Percentiles rank a stretch among this genome's conserved stretches.
phyloP scores from a whole-genome alignment of 768 basidiomycete genomes.

The Sarcodon aspratus region DNA sequence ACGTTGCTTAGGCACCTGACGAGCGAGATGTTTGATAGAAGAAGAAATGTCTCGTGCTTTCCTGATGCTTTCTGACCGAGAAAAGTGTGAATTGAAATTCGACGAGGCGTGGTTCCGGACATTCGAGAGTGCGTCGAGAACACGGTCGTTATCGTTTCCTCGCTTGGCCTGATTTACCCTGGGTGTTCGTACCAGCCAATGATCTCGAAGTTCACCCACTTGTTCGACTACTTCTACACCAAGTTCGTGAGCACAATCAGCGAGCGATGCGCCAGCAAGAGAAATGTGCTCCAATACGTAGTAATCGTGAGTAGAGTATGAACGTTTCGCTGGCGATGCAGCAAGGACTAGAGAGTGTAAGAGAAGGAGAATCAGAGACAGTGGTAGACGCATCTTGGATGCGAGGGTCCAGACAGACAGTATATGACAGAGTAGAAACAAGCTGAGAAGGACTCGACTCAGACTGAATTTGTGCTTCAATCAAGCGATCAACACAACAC shows the following conservation, averaged over 20 bases:
- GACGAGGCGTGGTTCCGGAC: conserved; percentile 22
- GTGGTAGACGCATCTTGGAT: conserved; percentile 9
- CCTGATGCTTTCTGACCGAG: conserved; percentile 29
- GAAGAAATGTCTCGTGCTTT: conserved; percentile 34
- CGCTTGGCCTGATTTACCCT: conserved; percentile 27
- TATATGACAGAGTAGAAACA: background rate
- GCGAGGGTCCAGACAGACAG: conserved; percentile 1
- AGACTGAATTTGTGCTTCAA: too few relatives aligned
- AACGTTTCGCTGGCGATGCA: conserved; percentile 33
- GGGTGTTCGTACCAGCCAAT: conserved; percentile 71
- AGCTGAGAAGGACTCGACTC: background rate
- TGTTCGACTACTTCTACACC: conserved; percentile 83
- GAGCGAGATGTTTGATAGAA: conserved; percentile 49
- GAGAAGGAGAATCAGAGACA: conserved; percentile 18
- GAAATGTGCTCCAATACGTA: conserved; percentile 69
- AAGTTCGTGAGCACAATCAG: conserved; percentile 46
- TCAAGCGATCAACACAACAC: too few relatives aligned
- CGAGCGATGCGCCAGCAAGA: conserved; percentile 36
- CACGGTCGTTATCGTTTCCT: conserved; percentile 24
- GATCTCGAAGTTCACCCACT: conserved; percentile 68
- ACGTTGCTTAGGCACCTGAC: conserved; percentile 56
- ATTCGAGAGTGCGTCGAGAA: conserved; percentile 35
- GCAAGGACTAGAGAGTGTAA: conserved; percentile 18
- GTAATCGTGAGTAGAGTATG: conserved; percentile 64
- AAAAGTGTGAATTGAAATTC: conserved; percentile 8